Evolutionary conservation across 2,329 filamentous ascomycete species (phyloP).

Genomic region (Cladosporium oxysporum): DNA sequence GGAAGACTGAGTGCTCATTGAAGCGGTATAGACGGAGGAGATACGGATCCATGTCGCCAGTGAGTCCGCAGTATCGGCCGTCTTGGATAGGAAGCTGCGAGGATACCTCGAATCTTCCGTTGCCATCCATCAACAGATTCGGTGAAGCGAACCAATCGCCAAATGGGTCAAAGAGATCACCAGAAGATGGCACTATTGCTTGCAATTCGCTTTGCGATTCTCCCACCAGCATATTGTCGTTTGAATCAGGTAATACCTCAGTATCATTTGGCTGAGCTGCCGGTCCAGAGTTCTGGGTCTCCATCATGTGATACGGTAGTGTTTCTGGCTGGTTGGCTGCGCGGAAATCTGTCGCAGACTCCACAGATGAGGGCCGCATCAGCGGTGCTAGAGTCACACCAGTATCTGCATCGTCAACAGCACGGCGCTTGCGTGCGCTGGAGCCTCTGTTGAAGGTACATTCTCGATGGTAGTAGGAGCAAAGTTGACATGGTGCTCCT

Average conservation of each 20-base stretch:
- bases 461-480: background rate
- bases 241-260: background rate
- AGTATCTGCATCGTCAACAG: background rate
- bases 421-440: background rate
- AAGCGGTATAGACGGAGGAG: background rate
- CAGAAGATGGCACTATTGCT: background rate
- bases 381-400: background rate
- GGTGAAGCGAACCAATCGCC: background rate
- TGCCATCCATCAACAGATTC: background rate
- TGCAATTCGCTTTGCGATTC: background rate
- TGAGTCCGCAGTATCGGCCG: background rate
- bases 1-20: background rate
- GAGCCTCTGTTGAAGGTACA: background rate
- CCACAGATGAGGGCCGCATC: background rate
- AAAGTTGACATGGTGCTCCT: background rate
- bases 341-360: background rate
- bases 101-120: background rate
- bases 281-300: background rate
- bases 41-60: background rate
- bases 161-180: background rate
- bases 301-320: background rate
- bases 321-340: background rate
- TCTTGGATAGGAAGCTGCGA: background rate
- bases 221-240: background rate
- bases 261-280: background rate